Evolutionary conservation across 2,329 filamentous ascomycete species (phyloP).

Genomic region (Huntiella abstrusa): DNA sequence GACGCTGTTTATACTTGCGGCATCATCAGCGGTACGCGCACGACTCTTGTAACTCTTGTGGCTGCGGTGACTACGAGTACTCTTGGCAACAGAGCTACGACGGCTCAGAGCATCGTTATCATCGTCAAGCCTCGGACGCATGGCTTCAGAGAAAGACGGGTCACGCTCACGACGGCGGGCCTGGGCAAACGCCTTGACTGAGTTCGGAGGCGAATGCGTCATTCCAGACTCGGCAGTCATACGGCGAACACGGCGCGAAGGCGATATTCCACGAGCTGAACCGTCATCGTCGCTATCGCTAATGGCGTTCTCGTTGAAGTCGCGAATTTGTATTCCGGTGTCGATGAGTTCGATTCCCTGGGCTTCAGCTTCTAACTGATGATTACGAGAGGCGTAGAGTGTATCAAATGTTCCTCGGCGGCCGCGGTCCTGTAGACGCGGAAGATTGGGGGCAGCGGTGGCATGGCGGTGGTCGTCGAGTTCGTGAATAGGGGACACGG

Average conservation of each 20-base stretch:
- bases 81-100: conserved; percentile 6
- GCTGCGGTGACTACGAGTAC: conserved; percentile 26
- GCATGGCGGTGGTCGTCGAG: conserved; percentile 76
- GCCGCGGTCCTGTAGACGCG: conserved; percentile 34
- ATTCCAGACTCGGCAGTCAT: conserved; percentile 40
- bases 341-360: conserved; percentile 15
- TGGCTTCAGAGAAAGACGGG: conserved; percentile 33
- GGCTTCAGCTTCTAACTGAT: conserved; percentile 6
- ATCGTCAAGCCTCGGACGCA: conserved; percentile 23
- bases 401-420: conserved; percentile 60
- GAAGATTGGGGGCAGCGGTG: conserved; percentile 39
- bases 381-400: conserved; percentile 35
- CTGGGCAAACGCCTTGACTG: conserved; percentile 90
- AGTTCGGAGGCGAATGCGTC: conserved; percentile 79
- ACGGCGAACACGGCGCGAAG: conserved; percentile 28
- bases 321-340: conserved; percentile 39
- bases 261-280: conserved; percentile 24
- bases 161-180: conserved; percentile 70
- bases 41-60: conserved; percentile 50
- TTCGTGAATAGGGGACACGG: conserved; percentile 58
- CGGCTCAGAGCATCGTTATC: conserved; percentile 20
- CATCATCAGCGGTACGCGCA: conserved; percentile 41
- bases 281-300: conserved; percentile 61
- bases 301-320: conserved; percentile 71
- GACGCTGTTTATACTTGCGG: conserved; percentile 40